Base-by-base conservation (phyloP, 306 rosid species). In the Styphnolobium japonicum region DNA sequence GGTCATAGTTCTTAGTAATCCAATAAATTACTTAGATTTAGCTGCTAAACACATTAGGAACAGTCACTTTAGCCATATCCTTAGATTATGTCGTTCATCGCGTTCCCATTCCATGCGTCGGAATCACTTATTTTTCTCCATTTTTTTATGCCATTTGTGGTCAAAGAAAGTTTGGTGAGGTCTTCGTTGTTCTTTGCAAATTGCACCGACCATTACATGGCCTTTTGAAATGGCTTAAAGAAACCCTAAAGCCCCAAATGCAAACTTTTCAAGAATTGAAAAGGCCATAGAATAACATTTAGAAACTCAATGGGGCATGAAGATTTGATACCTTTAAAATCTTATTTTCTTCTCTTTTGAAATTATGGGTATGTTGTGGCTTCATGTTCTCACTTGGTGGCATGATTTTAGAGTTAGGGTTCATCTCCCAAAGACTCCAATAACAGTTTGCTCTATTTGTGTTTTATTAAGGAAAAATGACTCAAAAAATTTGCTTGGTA, bases 191-290 rank as follows among this genome's bases (percentile, higher is more conserved):
- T 56, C 21, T 11, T 81, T 69, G 75, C 66, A 49, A 61, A 71
- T 69, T 33, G 84, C 80, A 71, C 90, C 90, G 86, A 85, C 93
- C 91, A 80, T 57, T 72, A 91, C 88, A 89, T 89, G 92, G 86
- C 92, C 88, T 73, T 76, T 37, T 4, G 64, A 33, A 36, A 67
- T 75, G 67, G 73, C 48, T 34, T 78, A 22, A 25, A 29, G 58
- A 60, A 70, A 76, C 81, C 16, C 58, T 27, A 37, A 66, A 11
- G 14, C 70, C 75, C 21, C 22, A 40, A 3, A 22, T 6, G 1
- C 84, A 80, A 33, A 67, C 48, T 14, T 18, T 36, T 21, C n/a
- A 19, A 22, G 16, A 52, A 7, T 46, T 21, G 42, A 18, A 37
- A 67, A 51, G 7, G 40, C 23, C 66, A 56, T 37, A 72, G 72